These are phyloP conservation scores for Pulveroboletus sp. DNA, from an alignment of 768 basidiomycete species.

Conservation along the genomic window DNA sequence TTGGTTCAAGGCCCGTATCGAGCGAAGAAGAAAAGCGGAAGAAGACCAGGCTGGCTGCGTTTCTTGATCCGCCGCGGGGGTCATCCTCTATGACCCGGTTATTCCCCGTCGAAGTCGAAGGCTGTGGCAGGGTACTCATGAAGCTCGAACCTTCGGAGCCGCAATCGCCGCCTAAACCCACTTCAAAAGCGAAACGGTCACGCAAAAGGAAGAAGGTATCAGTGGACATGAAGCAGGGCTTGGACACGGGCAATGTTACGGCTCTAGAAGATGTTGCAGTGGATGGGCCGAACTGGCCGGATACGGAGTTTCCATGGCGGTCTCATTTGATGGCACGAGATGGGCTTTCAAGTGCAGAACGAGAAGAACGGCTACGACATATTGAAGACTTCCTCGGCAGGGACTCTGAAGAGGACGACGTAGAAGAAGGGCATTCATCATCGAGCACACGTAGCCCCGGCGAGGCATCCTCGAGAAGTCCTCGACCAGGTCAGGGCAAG, in stretches of 20 bases:
- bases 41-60: slow-evolving; percentile 64
- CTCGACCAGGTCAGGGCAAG: slow-evolving; percentile 48
- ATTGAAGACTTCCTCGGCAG: slow-evolving; percentile 71
- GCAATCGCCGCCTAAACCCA: slow-evolving; percentile 25
- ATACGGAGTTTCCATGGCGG: slow-evolving; percentile 75
- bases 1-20: slow-evolving; percentile 5
- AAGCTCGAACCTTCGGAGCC: slow-evolving; percentile 45
- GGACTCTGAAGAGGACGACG: slow-evolving; percentile 55
- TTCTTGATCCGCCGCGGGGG: slow-evolving; percentile 40
- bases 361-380: slow-evolving; percentile 56
- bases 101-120: slow-evolving; percentile 60
- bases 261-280: slow-evolving; percentile 29
- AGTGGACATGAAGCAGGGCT: slow-evolving; percentile 19
- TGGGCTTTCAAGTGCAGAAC: slow-evolving; percentile 47
- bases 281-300: slow-evolving; percentile 72
- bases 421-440: slow-evolving; percentile 22
- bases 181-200: slow-evolving; percentile 36
- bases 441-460: slow-evolving; percentile 8
- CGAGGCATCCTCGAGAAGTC: slow-evolving; percentile 17
- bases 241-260: slow-evolving; percentile 7
- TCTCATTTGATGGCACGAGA: slow-evolving; percentile 52
- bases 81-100: slow-evolving; percentile 38
- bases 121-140: slow-evolving; percentile 66
- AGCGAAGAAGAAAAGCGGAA: slow-evolving; percentile 65
- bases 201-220: slow-evolving; percentile 50